Evolutionary conservation across 176 grass and related monocot species (phyloP).

Genomic region (Miscanthus lutarioriparius): DNA sequence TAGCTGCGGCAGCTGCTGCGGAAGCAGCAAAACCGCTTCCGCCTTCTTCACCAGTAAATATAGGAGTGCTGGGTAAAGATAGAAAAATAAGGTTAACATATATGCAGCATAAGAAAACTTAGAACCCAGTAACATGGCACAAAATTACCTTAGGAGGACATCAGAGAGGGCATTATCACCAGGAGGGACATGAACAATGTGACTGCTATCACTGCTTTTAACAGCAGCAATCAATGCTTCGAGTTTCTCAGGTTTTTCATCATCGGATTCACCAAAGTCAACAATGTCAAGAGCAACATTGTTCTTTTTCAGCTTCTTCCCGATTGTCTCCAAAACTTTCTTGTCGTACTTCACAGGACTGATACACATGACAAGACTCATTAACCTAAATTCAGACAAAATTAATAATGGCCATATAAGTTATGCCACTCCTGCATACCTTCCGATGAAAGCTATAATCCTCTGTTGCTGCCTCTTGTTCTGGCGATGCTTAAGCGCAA

Average conservation of each 20-base stretch:
- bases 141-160: slow-evolving; percentile 78
- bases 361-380: background rate
- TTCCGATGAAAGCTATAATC: slow-evolving; percentile 97
- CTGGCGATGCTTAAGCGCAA: slow-evolving; percentile 95
- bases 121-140: slow-evolving; percentile 11
- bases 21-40: slow-evolving; percentile 96
- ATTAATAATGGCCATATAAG: background rate
- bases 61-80: slow-evolving; percentile 75
- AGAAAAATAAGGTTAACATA: slow-evolving; percentile 5
- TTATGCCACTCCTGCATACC: slow-evolving; percentile 43
- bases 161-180: slow-evolving; percentile 81
- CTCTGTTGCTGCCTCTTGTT: slow-evolving; percentile 98
- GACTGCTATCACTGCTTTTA: slow-evolving; percentile 86
- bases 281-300: slow-evolving; percentile 96
- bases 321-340: slow-evolving; percentile 81
- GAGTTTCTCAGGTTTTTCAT: slow-evolving; percentile 92
- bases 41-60: slow-evolving; percentile 94
- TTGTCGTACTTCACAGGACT: slow-evolving; percentile 90
- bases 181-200: slow-evolving; percentile 88
- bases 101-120: background rate
- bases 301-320: slow-evolving; percentile 97
- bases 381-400: slow-evolving; percentile 11
- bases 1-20: slow-evolving; percentile 85
- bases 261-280: slow-evolving; percentile 92
- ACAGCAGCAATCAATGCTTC: slow-evolving; percentile 68